These are phyloP conservation scores for Auriculariales sp. DNA, from an alignment of 768 basidiomycete genomes.

Conservation along the genomic window DNA sequence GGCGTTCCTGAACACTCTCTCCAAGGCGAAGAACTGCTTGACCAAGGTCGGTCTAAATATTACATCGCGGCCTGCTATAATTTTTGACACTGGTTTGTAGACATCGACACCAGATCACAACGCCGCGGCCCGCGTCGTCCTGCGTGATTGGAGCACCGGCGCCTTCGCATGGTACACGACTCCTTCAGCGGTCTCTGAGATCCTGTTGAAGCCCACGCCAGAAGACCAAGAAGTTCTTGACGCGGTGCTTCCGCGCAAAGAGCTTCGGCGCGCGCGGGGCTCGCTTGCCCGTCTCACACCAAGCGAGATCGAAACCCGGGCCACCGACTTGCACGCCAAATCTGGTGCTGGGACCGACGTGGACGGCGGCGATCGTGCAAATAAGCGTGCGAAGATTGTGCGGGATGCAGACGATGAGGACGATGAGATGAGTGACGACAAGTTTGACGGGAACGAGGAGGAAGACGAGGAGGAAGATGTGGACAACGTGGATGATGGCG, in stretches of 20 bases:
- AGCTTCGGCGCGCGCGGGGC: slow-evolving; percentile 14
- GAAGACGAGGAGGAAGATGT: slow-evolving; percentile 20
- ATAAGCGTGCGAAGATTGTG: slow-evolving; percentile 16
- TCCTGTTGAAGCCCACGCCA: slow-evolving; percentile 39
- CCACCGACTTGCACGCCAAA: slow-evolving; percentile 10
- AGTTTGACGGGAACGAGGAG: slow-evolving; percentile 18
- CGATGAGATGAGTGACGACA: slow-evolving; percentile 23
- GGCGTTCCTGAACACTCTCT: slow-evolving; percentile 64
- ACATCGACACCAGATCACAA: slow-evolving; percentile 48
- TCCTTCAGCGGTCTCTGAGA: slow-evolving; percentile 15
- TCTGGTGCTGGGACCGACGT: slow-evolving; percentile 15
- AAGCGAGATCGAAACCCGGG: slow-evolving; percentile 9
- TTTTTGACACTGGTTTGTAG: too few species aligned
- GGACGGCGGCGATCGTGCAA: slow-evolving; percentile 25
- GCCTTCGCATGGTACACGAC: slow-evolving; percentile 59
- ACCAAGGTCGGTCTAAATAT: slow-evolving; percentile 39
- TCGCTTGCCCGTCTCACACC: slow-evolving; percentile 4
- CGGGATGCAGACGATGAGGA: slow-evolving; percentile 25
- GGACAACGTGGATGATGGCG: slow-evolving; percentile 21
- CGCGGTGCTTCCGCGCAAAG: slow-evolving; percentile 9
- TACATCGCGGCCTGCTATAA: not conserved
- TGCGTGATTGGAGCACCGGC: slow-evolving; percentile 74
- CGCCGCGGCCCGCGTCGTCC: slow-evolving; percentile 60
- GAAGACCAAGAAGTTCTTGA: slow-evolving; percentile 29
- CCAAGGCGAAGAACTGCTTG: slow-evolving; percentile 62